Conservation (phyloP, 169 alveolate genomes). For the Plasmodium relictum region DNA sequence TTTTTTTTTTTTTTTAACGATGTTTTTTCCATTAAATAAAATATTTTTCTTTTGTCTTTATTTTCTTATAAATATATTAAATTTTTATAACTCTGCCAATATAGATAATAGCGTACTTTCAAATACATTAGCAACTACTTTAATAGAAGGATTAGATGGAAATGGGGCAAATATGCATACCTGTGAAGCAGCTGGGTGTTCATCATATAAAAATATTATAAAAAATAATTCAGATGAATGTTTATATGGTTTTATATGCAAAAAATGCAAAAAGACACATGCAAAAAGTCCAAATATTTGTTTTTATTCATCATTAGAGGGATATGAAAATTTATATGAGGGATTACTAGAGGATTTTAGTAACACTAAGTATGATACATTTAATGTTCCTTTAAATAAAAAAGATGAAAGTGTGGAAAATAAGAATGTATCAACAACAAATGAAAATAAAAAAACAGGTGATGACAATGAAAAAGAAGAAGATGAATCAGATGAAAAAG, state of each 20-base stretch:
- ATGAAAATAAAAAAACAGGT: background rate
- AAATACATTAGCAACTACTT: too few species aligned
- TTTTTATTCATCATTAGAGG: slow-evolving; percentile 60
- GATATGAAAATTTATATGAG: slow-evolving; percentile 67
- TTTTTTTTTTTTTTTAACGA: slow-evolving; percentile 16
- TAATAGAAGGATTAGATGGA: background rate
- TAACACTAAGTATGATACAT: slow-evolving; percentile 34
- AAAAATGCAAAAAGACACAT: slow-evolving; percentile 61
- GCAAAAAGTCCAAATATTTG: slow-evolving; percentile 63
- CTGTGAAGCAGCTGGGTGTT: slow-evolving; percentile 71
- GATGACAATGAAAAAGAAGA: slow-evolving; percentile 3
- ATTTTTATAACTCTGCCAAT: slow-evolving; percentile 18
- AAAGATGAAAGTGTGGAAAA: background rate
- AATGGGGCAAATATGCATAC: slow-evolving; percentile 28
- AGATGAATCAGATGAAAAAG: background rate
- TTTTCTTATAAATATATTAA: background rate
- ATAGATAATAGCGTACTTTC: background rate
- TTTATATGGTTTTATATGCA: slow-evolving; percentile 62
- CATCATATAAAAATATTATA: slow-evolving; percentile 53
- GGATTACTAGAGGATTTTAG: slow-evolving; percentile 50
- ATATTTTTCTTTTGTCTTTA: background rate
- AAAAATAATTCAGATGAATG: slow-evolving; percentile 33
- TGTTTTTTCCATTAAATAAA: slow-evolving; percentile 26
- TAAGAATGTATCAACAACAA: background rate
- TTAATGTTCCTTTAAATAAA: slow-evolving; percentile 34